phyloP scores from a whole-genome alignment of 495 filamentous ascomycete species.

The Aspergillus egyptiacus region DNA sequence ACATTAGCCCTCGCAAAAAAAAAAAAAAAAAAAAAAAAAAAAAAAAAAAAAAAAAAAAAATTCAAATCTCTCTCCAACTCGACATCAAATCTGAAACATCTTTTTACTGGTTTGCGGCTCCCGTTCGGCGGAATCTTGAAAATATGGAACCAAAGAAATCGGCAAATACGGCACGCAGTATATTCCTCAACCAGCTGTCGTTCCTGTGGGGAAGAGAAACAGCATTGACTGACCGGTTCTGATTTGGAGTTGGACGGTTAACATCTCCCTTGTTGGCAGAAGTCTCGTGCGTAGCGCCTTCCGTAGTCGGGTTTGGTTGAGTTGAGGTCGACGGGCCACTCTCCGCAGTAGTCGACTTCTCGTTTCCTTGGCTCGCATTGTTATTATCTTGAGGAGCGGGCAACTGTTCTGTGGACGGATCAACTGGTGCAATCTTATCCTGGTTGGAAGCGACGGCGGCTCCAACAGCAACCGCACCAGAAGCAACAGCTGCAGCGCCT shows the following conservation, averaged over 20 bases:
- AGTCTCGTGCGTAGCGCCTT: conserved; percentile 15
- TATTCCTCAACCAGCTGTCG: conserved; percentile 42
- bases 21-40: neutral
- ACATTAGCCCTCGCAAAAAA: conserved; percentile 23
- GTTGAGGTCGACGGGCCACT: conserved; percentile 12
- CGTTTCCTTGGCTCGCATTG: conserved; percentile 9
- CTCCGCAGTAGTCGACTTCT: conserved; percentile 2
- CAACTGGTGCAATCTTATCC: conserved; percentile 13
- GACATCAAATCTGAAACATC: conserved; percentile 10
- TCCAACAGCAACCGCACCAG: conserved; percentile 18
- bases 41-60: conserved; percentile 4
- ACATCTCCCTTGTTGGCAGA: conserved; percentile 27
- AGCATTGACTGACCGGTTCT: conserved; percentile 43
- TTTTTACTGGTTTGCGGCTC: conserved; percentile 28
- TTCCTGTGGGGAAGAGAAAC: conserved; percentile 38
- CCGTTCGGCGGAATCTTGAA: conserved; percentile 37
- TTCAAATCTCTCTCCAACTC: neutral
- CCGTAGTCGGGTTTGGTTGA: conserved; percentile 15
- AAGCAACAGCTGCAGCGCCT: conserved; percentile 24
- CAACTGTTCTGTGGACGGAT: conserved; percentile 27
- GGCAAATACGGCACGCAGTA: conserved; percentile 40
- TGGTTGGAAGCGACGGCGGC: conserved; percentile 18
- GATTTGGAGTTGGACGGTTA: conserved; percentile 35
- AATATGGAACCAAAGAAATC: conserved; percentile 39
- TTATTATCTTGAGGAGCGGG: conserved; percentile 16